Conservation (phyloP, 139 green algal species). For the Chlorella ohadii region DNA sequence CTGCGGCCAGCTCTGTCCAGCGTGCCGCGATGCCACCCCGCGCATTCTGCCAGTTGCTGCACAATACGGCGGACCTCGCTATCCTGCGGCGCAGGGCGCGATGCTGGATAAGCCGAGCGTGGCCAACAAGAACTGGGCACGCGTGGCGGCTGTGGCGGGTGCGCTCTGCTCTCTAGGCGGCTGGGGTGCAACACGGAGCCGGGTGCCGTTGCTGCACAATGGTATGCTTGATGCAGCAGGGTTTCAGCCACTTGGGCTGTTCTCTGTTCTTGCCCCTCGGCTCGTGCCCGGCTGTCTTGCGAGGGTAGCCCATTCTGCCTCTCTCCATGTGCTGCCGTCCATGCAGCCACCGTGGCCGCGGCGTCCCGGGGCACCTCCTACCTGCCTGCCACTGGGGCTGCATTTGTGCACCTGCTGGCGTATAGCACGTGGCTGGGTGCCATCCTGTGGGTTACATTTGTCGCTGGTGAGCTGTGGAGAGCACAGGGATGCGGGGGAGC, state of each 20-base stretch:
- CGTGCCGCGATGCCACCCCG: too few species aligned
- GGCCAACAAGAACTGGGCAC: slow-evolving; percentile 11
- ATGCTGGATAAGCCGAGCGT: slow-evolving; percentile 6
- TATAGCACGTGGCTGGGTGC: slow-evolving; percentile 52
- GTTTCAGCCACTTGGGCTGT: too few species aligned
- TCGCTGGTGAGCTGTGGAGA: slow-evolving; percentile 28
- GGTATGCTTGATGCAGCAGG: too few species aligned
- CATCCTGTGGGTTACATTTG: slow-evolving; percentile 55
- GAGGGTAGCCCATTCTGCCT: neutral
- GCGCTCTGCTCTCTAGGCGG: too few species aligned
- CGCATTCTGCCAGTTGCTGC: too few species aligned
- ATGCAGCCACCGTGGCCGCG: slow-evolving; percentile 14
- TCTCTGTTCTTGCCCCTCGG: too few species aligned
- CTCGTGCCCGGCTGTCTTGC: too few species aligned
- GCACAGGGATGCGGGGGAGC: too few species aligned
- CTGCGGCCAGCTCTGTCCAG: too few species aligned
- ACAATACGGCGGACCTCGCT: too few species aligned
- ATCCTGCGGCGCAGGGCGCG: neutral
- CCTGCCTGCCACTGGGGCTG: slow-evolving; percentile 21
- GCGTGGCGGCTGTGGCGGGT: slow-evolving; percentile 10
- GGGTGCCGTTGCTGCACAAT: too few species aligned
- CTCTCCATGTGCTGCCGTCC: neutral
- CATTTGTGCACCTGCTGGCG: slow-evolving; percentile 55
- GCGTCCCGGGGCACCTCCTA: slow-evolving; percentile 19
- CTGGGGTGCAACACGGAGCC: too few species aligned